Evolutionary conservation across 305 asterid genomes (phyloP).

Genomic region (Fraxinus sp.): DNA sequence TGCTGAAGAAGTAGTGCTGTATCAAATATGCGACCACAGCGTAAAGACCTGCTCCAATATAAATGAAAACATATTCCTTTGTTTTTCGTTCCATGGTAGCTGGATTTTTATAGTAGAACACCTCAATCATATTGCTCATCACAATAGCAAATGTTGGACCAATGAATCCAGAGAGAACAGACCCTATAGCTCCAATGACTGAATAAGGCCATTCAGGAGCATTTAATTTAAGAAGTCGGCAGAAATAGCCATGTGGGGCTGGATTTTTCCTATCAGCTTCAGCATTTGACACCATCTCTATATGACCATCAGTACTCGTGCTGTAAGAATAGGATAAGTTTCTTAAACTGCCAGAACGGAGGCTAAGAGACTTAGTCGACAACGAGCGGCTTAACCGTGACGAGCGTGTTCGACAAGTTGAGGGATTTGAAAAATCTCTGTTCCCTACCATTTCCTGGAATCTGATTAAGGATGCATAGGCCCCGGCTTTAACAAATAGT

Average conservation of each 20-base stretch:
- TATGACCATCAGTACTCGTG: slow-evolving; percentile 94
- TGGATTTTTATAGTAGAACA: slow-evolving; percentile 74
- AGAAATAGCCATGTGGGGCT: slow-evolving; percentile 83
- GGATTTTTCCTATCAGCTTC: slow-evolving; percentile 82
- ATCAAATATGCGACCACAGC: slow-evolving; percentile 90
- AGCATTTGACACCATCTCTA: slow-evolving; percentile 93
- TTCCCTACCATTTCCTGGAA: slow-evolving; percentile 95
- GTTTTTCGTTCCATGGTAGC: slow-evolving; percentile 82
- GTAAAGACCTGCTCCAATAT: slow-evolving; percentile 89
- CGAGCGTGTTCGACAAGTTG: slow-evolving; percentile 84
- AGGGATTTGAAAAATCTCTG: slow-evolving; percentile 80
- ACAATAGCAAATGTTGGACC: slow-evolving; percentile 97
- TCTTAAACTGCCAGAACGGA: slow-evolving; percentile 92
- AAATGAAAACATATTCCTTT: slow-evolving; percentile 84
- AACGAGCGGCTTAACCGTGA: slow-evolving; percentile 80
- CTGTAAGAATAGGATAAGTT: slow-evolving; percentile 92
- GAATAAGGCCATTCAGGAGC: slow-evolving; percentile 99
- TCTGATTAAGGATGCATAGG: slow-evolving; percentile 79
- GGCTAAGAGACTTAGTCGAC: slow-evolving; percentile 93
- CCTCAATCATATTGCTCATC: slow-evolving; percentile 98
- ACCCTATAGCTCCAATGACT: slow-evolving; percentile 83
- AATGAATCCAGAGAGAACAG: slow-evolving; percentile 40
- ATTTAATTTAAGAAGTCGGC: slow-evolving; percentile 77
- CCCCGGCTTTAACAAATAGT: slow-evolving; percentile 81
- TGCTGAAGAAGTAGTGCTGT: slow-evolving; percentile 97